A percentile compares a stretch with the other conserved stretches of the same genome.
phyloP scores from a whole-genome alignment of 2,329 filamentous ascomycete species.

The Sporothrix schenckii region DNA sequence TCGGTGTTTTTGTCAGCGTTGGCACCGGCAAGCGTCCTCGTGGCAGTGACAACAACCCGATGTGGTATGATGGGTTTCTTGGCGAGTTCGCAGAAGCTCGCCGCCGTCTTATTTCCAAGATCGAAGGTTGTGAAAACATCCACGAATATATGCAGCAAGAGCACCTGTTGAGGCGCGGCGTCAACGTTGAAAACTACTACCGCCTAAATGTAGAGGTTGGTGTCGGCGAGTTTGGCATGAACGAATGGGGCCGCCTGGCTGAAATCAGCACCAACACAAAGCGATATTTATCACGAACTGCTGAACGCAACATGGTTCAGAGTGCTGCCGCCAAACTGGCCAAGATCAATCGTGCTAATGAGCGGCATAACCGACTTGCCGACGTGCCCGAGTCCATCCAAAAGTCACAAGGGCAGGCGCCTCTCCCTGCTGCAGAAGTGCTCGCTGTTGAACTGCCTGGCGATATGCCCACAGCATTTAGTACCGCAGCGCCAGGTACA shows the following conservation, averaged over 20 bases:
- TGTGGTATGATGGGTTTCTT: constrained; percentile 94
- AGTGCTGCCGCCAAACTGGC: constrained; percentile 78
- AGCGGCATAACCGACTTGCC: constrained; percentile 60
- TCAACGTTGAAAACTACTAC: constrained; percentile 89
- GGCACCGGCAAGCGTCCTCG: constrained; percentile 85
- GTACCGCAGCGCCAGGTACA: not conserved
- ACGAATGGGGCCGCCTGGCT: constrained; percentile 91
- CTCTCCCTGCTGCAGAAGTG: constrained; percentile 18
- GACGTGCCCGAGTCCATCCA: constrained; percentile 48
- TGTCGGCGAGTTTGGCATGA: constrained; percentile 97
- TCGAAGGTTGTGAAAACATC: constrained; percentile 90
- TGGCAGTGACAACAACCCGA: constrained; percentile 67
- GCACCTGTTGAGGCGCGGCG: constrained; percentile 72
- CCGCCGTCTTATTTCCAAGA: constrained; percentile 81
- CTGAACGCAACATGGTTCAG: constrained; percentile 76
- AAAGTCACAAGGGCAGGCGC: constrained; percentile 37
- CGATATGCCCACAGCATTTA: constrained; percentile 50
- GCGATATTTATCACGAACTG: constrained; percentile 73
- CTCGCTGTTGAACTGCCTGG: constrained; percentile 63
- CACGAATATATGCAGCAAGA: constrained; percentile 85
- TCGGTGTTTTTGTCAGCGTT: constrained; percentile 89
- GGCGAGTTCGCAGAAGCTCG: constrained; percentile 91
- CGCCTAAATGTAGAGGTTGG: constrained; percentile 96
- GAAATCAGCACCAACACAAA: constrained; percentile 93
- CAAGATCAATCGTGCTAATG: constrained; percentile 77